Base-by-base conservation (phyloP, 495 filamentous ascomycete species). In the Aspergillus nanangensis region DNA sequence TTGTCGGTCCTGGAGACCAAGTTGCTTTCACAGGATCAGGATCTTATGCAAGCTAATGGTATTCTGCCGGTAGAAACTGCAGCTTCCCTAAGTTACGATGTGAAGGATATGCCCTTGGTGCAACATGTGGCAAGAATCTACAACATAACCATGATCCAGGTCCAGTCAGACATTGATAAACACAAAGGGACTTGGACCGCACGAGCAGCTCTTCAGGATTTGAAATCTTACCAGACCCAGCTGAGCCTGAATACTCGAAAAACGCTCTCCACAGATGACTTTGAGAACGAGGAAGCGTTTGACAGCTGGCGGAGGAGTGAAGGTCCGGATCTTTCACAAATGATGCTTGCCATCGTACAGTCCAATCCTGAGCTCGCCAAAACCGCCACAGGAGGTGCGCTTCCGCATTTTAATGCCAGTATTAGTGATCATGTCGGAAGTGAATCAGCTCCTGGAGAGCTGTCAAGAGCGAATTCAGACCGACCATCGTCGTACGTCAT, bases 41-140 rank as follows among this genome's bases (percentile, higher is more conserved):
- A 95, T 60, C 75, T 98, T 20, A 69, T 74, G 42, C 61, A 74
- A 58, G 68, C 62, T 47, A 87, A 72, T 55, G 70, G 78, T 38
- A 70, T 77, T 39, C 54, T 68, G 13, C 79, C 79, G 13, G 79
- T 88, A 22, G 90, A 95, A 60, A 87, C 88, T 7, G 74, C 84
- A 22, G 80, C 87, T 8, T 88, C 91, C 2, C 62, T 93, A 37
- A 93, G 82, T 61, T 90, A 95, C 58, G 85, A 95, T 62, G 83
- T 96, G 40, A 95, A 90, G 69, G 94, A 99, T 58, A 99, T 99
- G 94, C 83, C 82, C 17, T 77, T 96, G 64, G 94, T 96, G 21
- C 85, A 90, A 60, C 76, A 82, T 38, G 92, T 97, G 19, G 81
- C 83, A 34, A 83, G 76, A 45, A 86, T 96, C 43, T 99, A 96